Evolutionary conservation across 441 rosid genomes (phyloP), one percentile per base, ranked within the genome.

Genomic region (Metrosideros polymorpha): DNA sequence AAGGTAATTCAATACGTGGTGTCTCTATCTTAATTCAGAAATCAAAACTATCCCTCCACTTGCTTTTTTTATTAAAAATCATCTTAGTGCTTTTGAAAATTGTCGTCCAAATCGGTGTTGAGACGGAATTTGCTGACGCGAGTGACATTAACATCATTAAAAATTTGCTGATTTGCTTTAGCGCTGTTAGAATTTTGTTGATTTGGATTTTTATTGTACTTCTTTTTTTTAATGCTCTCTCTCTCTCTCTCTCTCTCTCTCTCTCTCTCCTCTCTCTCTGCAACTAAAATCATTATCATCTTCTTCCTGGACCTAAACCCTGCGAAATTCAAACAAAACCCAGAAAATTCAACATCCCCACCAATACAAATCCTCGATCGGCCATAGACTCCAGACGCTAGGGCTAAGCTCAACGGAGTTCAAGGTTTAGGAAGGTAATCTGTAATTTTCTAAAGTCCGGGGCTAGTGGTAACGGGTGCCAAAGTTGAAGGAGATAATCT

Each of bases 1-100:
- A 9, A 5, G 27, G 0, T 0, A 0, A 19, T 9, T 32, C 4
- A 0, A 66, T 66, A 66, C 1, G 42, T 9, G 4, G 0, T 9
- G 2, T 6, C 0, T 4, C 0, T 35, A 10, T 3, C 27, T 35
- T 35, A 19, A 66, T 35, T 39, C 6, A 35, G 45, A 35, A 66
- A 19, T 19, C 25, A 35, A 66, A 66, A 66, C 77, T 27, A 66
- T 35, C 12, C 25, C 3, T 32, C 45, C 2, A 32, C 43, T 39
- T 35, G 32, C 1, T 63, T 17, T 8, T 19, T 13, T 0, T 30
- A 63, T 32, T 66, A 25, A 8, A 66, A 66, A 66, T 66, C 43
- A 18, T 19, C 27, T 13, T 7, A 18, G 2, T 18, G 45, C 14
- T 66, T 32, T 10, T 66, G 18, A 19, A 63, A 66, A 35, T 63